Evolutionary conservation across 306 rosid species (phyloP).

Genomic region (Hippophae rhamnoides): DNA sequence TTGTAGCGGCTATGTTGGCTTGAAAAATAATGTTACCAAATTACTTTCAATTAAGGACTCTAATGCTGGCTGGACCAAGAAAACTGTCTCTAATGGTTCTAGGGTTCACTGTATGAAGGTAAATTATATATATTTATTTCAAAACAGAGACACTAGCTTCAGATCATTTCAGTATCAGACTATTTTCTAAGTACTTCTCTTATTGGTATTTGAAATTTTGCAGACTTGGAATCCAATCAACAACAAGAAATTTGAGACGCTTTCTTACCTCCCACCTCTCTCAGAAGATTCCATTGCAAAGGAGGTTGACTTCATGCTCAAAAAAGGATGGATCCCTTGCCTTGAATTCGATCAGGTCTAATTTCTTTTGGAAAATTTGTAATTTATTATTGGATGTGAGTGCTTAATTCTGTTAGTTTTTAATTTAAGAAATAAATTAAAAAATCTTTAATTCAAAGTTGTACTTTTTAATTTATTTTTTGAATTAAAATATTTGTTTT

Average conservation of each 20-base stretch:
- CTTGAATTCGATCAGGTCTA: conserved; percentile 67
- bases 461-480: no score
- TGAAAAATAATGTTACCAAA: conserved; percentile 30
- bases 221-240: conserved; percentile 80
- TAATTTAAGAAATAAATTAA: no score
- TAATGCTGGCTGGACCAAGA: conserved; percentile 31
- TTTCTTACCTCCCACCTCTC: conserved; percentile 63
- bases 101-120: conserved; percentile 66
- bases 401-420: no score
- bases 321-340: conserved; percentile 77
- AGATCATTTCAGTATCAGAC: background rate
- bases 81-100: conserved; percentile 48
- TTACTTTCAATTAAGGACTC: conserved; percentile 20
- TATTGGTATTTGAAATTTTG: conserved; percentile 10
- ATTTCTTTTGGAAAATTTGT: background rate
- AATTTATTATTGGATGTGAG: no score
- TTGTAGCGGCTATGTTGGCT: conserved; percentile 31
- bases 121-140: background rate
- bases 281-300: conserved; percentile 62
- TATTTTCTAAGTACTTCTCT: background rate
- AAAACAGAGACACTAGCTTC: background rate
- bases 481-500: no score
- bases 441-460: no score
- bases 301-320: conserved; percentile 65
- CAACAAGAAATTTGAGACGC: conserved; percentile 69